Evolutionary conservation across 495 filamentous ascomycete species (phyloP), one percentile per base, ranked within the genome.

Genomic region (Pyronema domesticum): DNA sequence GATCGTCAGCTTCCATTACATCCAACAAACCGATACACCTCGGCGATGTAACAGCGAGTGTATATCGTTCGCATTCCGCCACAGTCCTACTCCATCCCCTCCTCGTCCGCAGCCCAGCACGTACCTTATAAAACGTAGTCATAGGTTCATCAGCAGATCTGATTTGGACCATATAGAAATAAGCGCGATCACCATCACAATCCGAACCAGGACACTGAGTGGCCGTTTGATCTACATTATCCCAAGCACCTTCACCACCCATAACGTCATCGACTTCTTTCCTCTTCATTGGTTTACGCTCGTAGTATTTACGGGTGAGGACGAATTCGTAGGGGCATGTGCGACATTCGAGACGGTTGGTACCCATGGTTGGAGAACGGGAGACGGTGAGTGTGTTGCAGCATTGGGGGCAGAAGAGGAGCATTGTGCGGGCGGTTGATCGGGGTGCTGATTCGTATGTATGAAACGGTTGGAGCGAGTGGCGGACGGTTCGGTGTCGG

Each of bases 71-170:
- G 52, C 46, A 60, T 30, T 30, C 48, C 45, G 6, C 19, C 35
- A 17, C 23, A 30, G 23, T 5, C 2, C 23, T 30, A 5, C 23
- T 2, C 23, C 23, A 1, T 2, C 23, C 5, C 23, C 23, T 2
- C 23, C 1, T 30, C 23, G 2, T 1, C 23, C 23, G 5, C 23
- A 30, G 23, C 23, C 23, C 23, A 30, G 23, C 23, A 45, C 51
- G 14, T 58, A 89, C 86, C 83, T 85, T 88, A 67, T 82, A 89
- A 69, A 98, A 96, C 40, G 76, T 85, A 46, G 91, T 98, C 87
- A 94, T 95, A 51, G 91, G 91, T 74, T 98, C 91, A 71, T 98
- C 91, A 40, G 93, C 91, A 72, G 86, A 94, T 55, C 91, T 81
- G 71, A 95, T 96, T 76, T 98, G 91, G 61, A 95, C 80, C 76